Base-by-base conservation (phyloP, 2,329 filamentous ascomycete genomes). In the Samsoniella hepiali region DNA sequence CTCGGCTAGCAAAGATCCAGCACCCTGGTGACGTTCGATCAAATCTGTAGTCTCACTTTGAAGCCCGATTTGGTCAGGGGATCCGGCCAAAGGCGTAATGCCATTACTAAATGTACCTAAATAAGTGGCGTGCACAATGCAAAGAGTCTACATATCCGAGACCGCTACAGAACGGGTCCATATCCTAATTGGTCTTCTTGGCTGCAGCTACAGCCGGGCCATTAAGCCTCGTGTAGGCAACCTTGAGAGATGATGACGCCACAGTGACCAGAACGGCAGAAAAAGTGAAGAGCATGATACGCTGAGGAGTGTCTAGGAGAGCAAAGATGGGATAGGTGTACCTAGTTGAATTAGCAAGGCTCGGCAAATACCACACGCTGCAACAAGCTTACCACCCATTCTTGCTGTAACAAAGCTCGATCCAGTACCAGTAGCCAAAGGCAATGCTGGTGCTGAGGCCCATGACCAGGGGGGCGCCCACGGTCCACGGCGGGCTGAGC, bases 281-380 rank as follows among this genome's bases (percentile, higher is more conserved):
- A 22, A 84, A 77, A 1, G 81, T 81, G 68, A 96, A 96, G 10
- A 96, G 78, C 0, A 84, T 76, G 9, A 87, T 78, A 27, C 93
- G 84, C 71, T 92, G 88, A 56, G 78, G 72, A 0, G 86, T 89
- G 57, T 80, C 82, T 49, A 96, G 77, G 51, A 90, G 73, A 9
- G 81, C 87, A 67, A 97, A 94, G 32, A 97, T 82, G 1, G 93
- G 93, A 74, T 97, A 97, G 0, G 93, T 92, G 69, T 96, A 96
- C 80, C 88, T 90, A 2, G 2, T 29, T 1, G 5, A 34, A 54
- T 70, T 27, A 72, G 65, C 7, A n/a, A 22, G 40, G 2, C 40
- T 42, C 11, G 3, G 10, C 27, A 40, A 17, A 29, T 22, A 5
- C n/a, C 9, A 17, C 40, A 31, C 11, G 22, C n/a, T 17, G 15